Evolutionary conservation across 108 stramenopile species (phyloP).

Genomic region (Fragilariopsis cylindrus): DNA sequence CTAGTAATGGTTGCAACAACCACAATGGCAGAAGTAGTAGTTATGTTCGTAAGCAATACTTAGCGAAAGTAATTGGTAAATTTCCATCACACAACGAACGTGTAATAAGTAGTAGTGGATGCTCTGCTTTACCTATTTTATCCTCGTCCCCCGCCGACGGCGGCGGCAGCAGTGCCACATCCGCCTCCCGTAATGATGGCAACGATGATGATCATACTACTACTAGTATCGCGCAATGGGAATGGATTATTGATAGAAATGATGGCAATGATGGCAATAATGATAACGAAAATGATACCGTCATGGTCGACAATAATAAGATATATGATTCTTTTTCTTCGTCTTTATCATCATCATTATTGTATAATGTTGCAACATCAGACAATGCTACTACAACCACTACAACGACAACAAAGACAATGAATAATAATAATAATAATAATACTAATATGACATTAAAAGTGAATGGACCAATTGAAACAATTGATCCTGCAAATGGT

Average conservation of each 20-base stretch:
- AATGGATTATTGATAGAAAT: constrained; percentile 13
- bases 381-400: too few species aligned
- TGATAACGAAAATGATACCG: too few species aligned
- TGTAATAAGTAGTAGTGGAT: neutral
- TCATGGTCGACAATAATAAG: too few species aligned
- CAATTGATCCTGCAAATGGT: constrained; percentile 53
- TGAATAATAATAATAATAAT: neutral
- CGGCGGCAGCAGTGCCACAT: neutral
- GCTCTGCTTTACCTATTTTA: neutral
- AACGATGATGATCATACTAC: neutral
- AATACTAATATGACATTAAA: constrained; percentile 26
- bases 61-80: constrained; percentile 67
- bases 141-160: neutral
- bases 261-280: too few species aligned
- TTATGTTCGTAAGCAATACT: constrained; percentile 63
- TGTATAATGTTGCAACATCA: neutral
- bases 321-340: too few species aligned
- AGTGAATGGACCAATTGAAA: constrained; percentile 72
- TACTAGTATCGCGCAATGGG: constrained; percentile 20
- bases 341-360: too few species aligned
- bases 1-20: constrained; percentile 1
- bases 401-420: neutral
- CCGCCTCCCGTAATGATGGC: neutral
- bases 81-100: constrained; percentile 35
- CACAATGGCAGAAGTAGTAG: neutral